Base-by-base conservation (phyloP, 805 yeast species). In the Candida orba region DNA sequence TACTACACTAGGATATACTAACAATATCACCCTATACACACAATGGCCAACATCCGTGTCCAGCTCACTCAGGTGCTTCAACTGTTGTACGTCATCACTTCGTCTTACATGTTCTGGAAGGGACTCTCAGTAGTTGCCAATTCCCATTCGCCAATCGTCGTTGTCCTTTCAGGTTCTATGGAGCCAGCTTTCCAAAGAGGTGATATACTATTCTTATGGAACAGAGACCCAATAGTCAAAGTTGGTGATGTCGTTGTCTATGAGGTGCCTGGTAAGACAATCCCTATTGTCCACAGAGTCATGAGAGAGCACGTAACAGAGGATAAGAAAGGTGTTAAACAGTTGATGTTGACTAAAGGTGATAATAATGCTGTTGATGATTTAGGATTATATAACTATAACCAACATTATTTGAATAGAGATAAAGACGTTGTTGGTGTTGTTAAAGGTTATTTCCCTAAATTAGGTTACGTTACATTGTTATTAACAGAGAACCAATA, bases 131-230 rank as follows among this genome's bases (percentile, higher is more conserved):
- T 91, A 4, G 69, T 80, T 1, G 73, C 96, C 10, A 79, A 87
- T 64, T 80, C 96, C 0, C 81, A 86, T 48, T 86, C 97, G 2
- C 99, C 99, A 18, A 79, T 93, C 22, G 99, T 93, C 18, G 99
- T 93, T 25, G 99, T 93, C 9, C 75, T 93, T 39, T 89, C 98
- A 1, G 99, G 99, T 6, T 91, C 98, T 2, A 93, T 93, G 99
- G 99, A 93, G 63, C 99, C 99, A 2, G 99, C 99, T 2, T 93
- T 93, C 73, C 97, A 93, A 66, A 78, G 99, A 66, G 99, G 99
- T 40, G 99, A 93, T 61, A 82, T 93, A 15, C 67, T 93, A 48
- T 81, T 93, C 56, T 69, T 93, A 44, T 90, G 96, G 95, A 93
- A 93, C 64, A 73, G 97, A 52, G 79, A 83, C 44, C 57, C 66